Base-by-base conservation (phyloP, 169 alveolate species). In the Plasmodium knowlesi region DNA sequence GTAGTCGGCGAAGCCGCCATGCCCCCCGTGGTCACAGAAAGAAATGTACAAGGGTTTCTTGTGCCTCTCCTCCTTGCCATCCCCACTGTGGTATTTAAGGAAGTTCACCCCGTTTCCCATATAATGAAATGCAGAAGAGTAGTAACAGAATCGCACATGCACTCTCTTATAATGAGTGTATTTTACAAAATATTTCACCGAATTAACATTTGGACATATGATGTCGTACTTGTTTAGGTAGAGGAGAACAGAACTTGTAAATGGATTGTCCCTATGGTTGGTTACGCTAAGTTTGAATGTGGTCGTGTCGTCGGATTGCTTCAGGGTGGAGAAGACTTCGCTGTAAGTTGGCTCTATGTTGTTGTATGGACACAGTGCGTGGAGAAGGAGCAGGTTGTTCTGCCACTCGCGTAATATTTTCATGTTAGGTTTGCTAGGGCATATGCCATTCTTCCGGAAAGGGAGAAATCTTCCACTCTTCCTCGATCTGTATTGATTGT, bases 341-440 rank as follows among this genome's bases (percentile, higher is more conserved):
- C 19, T n/a, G 28, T 53, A 54, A 25, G 57, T 28, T 2, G 93
- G 83, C 16, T 74, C 32, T 86, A 86, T 54, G 28, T 70, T 86
- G 70, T 53, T 50, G 61, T 86, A 86, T n/a, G 93, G 93, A 19
- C 93, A 86, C 43, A 86, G 19, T 12, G 84, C 22, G 80, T 76
- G 67, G 30, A 86, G 71, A n/a, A 74, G 32, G 19, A 73, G 32
- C 70, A 86, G 25, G 30, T 37, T 76, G 22, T 50, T 34, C 53
- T 50, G 32, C 6, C 50, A 32, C 2, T 9, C 28, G 10, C 46
- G 84, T 76, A 0, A 32, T 10, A 5, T 57, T 2, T 9, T 16
- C 30, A 19, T 16, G 0, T 16, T 10, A 0, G 72, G 50, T 41
- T 41, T 6, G 14, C 50, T 41, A 0, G 5, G 50, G 14, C 50